These are phyloP conservation scores for Citeromyces nyonsensis DNA, from an alignment of 805 yeast species.

Conservation along the genomic window DNA sequence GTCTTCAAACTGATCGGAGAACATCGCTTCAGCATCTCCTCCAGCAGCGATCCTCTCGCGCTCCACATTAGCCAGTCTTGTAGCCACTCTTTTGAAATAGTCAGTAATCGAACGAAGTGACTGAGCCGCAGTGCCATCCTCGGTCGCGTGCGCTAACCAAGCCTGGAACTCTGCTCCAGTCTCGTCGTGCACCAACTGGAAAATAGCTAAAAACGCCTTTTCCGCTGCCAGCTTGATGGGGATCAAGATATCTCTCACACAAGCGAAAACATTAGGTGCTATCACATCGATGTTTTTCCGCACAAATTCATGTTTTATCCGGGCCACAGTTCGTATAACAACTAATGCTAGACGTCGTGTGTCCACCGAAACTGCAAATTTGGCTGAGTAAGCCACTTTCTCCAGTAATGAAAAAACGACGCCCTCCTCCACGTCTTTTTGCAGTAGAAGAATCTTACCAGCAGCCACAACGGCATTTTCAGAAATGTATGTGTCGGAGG, in stretches of 20 bases:
- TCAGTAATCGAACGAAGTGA: slow-evolving; percentile 71
- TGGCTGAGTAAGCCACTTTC: slow-evolving; percentile 35
- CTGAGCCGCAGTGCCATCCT: slow-evolving; percentile 21
- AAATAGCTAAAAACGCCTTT: slow-evolving; percentile 64
- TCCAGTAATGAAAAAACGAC: too few species aligned
- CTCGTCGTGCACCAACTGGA: slow-evolving; percentile 57
- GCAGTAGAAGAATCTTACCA: slow-evolving; percentile 46
- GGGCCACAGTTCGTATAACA: slow-evolving; percentile 57
- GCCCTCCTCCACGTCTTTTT: not conserved
- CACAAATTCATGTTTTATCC: slow-evolving; percentile 34
- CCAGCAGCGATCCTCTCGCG: slow-evolving; percentile 82
- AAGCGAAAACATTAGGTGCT: slow-evolving; percentile 62
- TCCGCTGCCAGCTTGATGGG: slow-evolving; percentile 94
- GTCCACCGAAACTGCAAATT: slow-evolving; percentile 46
- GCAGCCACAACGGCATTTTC: slow-evolving; percentile 70
- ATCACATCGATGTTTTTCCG: slow-evolving; percentile 41
- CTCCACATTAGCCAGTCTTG: slow-evolving; percentile 72
- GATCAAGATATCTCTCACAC: slow-evolving; percentile 77
- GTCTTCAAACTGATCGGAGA: slow-evolving; percentile 75
- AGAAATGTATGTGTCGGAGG: slow-evolving; percentile 41
- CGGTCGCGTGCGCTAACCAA: slow-evolving; percentile 37
- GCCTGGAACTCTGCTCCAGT: slow-evolving; percentile 31
- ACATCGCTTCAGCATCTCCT: slow-evolving; percentile 78
- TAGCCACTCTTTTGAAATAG: slow-evolving; percentile 82
- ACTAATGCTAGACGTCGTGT: slow-evolving; percentile 70